Base-by-base conservation (phyloP, 2,329 filamentous ascomycete species). In the Cryoendolithus antarcticus region DNA sequence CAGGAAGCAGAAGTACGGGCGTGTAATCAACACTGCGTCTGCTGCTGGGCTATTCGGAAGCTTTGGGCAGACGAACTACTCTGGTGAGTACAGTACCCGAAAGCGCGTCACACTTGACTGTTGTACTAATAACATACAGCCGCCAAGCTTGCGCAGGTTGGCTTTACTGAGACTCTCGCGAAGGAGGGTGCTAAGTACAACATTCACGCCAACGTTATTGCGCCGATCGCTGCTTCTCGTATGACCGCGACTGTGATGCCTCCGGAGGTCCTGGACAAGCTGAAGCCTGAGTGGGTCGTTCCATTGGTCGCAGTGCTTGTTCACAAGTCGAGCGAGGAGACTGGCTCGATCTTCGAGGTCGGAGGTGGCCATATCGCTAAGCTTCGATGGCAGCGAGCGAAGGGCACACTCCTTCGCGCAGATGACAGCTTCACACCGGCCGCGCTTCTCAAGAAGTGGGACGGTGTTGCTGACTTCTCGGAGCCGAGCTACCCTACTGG, bases 101-200 rank as follows among this genome's bases (percentile, higher is more conserved):
- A 95, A 95, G 70, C 91, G 24, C 24, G 24, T 8, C 38, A 54
- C 39, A 56, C 3, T 13, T 11, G 29, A 8, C 24, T 7, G 24
- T 54, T 37, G 56, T 3, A 13, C 15, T 34, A 42, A 41, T 8
- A 8, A 27, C 24, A 27, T 27, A 8, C 89, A 71, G 86, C 91
- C 44, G 89, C 89, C 57, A 96, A 96, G 71, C 73, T 95, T 47
- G 84, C 83, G 48, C 77, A 93, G 67, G 86, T 96, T 45, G 89
- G 89, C 50, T 94, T 96, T 68, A 94, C 86, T 28, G 88, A 96
- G 71, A 94, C 89, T 3, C 74, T 96, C 45, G 89, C 89, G 44
- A 95, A 95, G 71, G 89, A 96, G 70, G 89, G 89, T 48, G 70
- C 75, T 57, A 96, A 96, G 67, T 96, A 96, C 69, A 95, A 95